Conservation (phyloP, 768 basidiomycete species). For the Lepiota venenata region DNA sequence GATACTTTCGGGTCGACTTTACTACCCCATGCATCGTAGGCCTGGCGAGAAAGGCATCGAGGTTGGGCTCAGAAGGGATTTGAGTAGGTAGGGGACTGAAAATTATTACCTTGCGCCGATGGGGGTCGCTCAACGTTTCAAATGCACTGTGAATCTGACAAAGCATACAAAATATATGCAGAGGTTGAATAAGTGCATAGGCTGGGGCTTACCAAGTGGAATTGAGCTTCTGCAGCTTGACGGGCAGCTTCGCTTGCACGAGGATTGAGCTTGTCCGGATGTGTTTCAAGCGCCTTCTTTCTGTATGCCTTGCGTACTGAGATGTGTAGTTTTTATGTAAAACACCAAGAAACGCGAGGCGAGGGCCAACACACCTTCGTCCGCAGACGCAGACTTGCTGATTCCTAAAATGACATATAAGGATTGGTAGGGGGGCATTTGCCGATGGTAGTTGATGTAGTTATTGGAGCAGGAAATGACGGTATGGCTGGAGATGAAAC, state of each 20-base stretch:
- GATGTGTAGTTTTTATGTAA: not conserved
- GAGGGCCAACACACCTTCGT: slow-evolving; percentile 42
- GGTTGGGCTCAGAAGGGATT: not conserved
- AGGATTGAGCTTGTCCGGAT: slow-evolving; percentile 68
- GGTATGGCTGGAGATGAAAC: not conserved
- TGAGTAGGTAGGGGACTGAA: not conserved
- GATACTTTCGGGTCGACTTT: slow-evolving; percentile 11
- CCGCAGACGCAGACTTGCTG: slow-evolving; percentile 37
- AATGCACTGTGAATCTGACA: slow-evolving; percentile 62
- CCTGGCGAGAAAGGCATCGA: not conserved
- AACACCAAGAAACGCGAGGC: not conserved
- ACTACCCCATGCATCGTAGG: slow-evolving; percentile 11
- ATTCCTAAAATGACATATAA: slow-evolving; percentile 47
- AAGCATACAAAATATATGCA: not conserved
- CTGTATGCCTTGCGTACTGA: slow-evolving; percentile 68
- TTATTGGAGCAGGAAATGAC: not conserved
- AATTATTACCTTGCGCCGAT: slow-evolving; percentile 48
- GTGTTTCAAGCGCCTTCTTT: slow-evolving; percentile 64
- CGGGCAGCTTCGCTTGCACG: slow-evolving; percentile 48
- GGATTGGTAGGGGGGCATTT: slow-evolving; percentile 8
- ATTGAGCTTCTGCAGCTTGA: slow-evolving; percentile 51
- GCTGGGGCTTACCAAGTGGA: slow-evolving; percentile 49
- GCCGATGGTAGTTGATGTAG: not conserved
- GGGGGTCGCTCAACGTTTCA: slow-evolving; percentile 50
- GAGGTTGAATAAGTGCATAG: not conserved